Evolutionary conservation across 495 filamentous ascomycete species (phyloP).

Genomic region (Hamigera avellanea): DNA sequence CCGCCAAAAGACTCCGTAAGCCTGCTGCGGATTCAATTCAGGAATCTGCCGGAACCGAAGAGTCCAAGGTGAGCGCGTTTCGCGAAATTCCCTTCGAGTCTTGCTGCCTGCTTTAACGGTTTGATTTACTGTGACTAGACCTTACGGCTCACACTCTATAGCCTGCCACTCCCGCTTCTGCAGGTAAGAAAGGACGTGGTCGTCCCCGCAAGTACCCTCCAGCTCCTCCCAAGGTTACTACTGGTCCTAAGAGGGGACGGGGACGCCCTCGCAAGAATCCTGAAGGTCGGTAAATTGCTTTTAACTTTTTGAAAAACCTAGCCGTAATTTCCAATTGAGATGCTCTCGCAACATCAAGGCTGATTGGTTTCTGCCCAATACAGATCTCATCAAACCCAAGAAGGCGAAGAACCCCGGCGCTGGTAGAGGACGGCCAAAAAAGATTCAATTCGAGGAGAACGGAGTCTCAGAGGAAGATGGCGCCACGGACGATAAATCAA

Average conservation of each 20-base stretch:
- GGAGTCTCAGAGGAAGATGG: constrained; percentile 4
- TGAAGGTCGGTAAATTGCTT: constrained; percentile 2
- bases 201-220: constrained; percentile 1
- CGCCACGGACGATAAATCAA: constrained; percentile 1
- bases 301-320: too few species aligned
- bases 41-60: constrained; percentile 7
- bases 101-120: too few species aligned
- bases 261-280: constrained; percentile 21
- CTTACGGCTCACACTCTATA: too few species aligned
- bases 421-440: background rate
- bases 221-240: background rate
- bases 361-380: background rate
- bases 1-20: constrained; percentile 16
- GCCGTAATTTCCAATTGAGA: too few species aligned
- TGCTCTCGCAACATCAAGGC: background rate
- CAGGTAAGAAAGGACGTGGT: background rate
- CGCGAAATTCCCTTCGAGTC: too few species aligned
- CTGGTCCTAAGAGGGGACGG: constrained; percentile 24
- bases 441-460: constrained; percentile 6
- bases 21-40: too few species aligned
- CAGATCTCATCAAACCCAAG: constrained; percentile 10
- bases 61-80: too few species aligned
- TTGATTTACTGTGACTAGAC: too few species aligned
- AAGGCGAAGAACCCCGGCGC: background rate
- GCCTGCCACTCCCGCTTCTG: background rate